Conservation (phyloP, 164 flowering plant genomes). For the Vitis cinerea region DNA sequence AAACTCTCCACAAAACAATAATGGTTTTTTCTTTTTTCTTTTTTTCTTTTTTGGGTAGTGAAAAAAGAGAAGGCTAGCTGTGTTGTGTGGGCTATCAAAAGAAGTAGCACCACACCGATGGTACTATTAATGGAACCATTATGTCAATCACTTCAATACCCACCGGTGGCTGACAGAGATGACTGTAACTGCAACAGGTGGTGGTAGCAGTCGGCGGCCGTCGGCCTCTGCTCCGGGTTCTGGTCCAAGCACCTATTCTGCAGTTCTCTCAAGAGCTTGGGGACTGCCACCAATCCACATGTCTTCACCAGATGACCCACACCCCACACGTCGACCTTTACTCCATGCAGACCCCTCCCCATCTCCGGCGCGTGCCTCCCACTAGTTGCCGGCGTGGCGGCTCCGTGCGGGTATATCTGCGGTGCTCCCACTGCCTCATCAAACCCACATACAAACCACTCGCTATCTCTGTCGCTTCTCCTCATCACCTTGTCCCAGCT, state of each 20-base stretch:
- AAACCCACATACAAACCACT: constrained; percentile 63
- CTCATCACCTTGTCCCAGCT: constrained; percentile 63
- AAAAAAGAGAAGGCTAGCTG: background rate
- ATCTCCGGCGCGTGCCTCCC: constrained; percentile 69
- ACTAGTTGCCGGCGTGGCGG: constrained; percentile 16
- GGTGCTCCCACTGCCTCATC: constrained; percentile 65
- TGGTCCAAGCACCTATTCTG: constrained; percentile 63
- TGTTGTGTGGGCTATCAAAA: no score
- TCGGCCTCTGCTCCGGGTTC: constrained; percentile 67
- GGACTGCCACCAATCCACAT: constrained; percentile 39
- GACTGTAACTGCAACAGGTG: constrained; percentile 70
- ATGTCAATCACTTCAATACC: constrained; percentile 20
- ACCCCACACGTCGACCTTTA: constrained; percentile 80
- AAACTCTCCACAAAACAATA: no score
- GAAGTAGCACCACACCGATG: background rate
- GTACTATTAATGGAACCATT: background rate
- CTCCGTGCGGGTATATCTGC: constrained; percentile 46
- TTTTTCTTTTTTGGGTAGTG: no score
- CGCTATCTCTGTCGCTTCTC: constrained; percentile 34
- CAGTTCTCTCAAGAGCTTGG: constrained; percentile 55
- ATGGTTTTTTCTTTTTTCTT: no score
- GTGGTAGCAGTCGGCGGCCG: constrained; percentile 82
- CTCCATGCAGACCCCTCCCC: constrained; percentile 69
- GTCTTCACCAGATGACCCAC: constrained; percentile 55
- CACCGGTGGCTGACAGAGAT: constrained; percentile 35